phyloP scores from a whole-genome alignment of 176 grass and related monocot genomes.

The Tillandsia leiboldiana region DNA sequence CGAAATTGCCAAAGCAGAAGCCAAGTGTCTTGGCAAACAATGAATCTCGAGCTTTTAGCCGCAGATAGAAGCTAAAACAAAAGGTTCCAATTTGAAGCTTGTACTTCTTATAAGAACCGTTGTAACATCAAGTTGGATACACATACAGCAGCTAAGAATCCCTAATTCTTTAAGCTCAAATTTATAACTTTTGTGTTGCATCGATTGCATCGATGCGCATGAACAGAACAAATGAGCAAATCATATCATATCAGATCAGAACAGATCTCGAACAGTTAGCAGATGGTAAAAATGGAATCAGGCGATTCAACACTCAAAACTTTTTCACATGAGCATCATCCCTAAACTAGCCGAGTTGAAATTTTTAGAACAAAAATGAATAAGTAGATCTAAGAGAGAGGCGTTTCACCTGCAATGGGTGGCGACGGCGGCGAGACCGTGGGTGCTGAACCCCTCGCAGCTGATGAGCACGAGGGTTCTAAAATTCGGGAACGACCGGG shows the following conservation, averaged over 20 bases:
- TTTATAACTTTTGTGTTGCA: not conserved
- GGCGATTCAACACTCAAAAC: too few relatives aligned
- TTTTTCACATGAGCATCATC: too few relatives aligned
- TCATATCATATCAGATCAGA: too few relatives aligned
- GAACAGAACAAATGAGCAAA: too few relatives aligned
- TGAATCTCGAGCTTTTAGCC: not conserved
- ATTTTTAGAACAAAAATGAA: not conserved
- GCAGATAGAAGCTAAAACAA: not conserved
- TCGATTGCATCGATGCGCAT: not conserved
- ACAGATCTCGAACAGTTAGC: too few relatives aligned
- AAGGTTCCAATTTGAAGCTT: too few relatives aligned
- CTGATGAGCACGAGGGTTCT: slow-evolving; percentile 50
- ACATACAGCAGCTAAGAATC: not conserved
- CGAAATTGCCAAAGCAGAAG: too few relatives aligned
- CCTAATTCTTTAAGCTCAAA: not conserved
- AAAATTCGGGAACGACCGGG: slow-evolving; percentile 55
- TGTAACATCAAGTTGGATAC: too few relatives aligned
- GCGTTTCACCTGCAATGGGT: slow-evolving; percentile 60
- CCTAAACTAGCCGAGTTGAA: not conserved
- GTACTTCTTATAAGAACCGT: too few relatives aligned
- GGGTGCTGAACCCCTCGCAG: slow-evolving; percentile 73
- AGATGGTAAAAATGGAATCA: too few relatives aligned
- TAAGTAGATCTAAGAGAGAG: not conserved
- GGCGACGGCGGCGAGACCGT: slow-evolving; percentile 56
- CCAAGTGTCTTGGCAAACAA: not conserved